Base-by-base conservation (phyloP, 352 stramenopile genomes). In the Pelagophyceae sp. region DNA sequence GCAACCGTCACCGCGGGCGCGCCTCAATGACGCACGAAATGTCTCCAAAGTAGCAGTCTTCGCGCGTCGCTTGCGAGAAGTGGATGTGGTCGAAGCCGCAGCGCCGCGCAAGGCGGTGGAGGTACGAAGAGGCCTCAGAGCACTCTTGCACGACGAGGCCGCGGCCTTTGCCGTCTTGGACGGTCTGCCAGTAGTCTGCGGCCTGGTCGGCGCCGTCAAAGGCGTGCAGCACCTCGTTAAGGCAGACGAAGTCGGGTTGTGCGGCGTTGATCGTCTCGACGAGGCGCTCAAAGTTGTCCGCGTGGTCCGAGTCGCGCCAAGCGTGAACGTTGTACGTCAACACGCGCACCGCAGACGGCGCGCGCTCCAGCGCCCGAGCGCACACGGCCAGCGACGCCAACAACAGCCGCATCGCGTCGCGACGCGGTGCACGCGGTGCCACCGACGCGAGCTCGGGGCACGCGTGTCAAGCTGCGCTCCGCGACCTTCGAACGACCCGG, bases 241-340 rank as follows among this genome's bases (percentile, higher is more conserved):
- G 67, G 37, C 67, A 74, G 33, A 74, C 3, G 23, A 74, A 20
- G 67, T 74, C 67, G 11, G 63, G 6, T 1, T 72, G 6, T 32
- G 11, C 63, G 15, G 33, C 67, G 2, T 58, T 2, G 37, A 31
- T n/a, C 15, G 38, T 58, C 35, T 51, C 38, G 20, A 31, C 33
- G 35, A 74, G 15, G 11, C 67, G 33, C 2, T 74, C 35, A 19
- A 74, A 58, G 37, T 74, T 74, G 67, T 74, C 67, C 5, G 3
- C 5, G 33, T 74, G 67, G 35, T 31, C 67, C 5, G 17, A 31
- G 38, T 74, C 67, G 35, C 67, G 67, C 33, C 33, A 74, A 2
- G 67, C 67, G 67, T 74, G 67, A 3, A 74, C n/a, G 67, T 74
- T 74, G 2, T 27, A 74, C 35, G 67, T 58, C 27, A 74, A 1